Evolutionary conservation across 192 early-diverging fungal genomes (phyloP), one percentile per base, ranked within the genome.

Genomic region (Linnemannia schmuckeri): DNA sequence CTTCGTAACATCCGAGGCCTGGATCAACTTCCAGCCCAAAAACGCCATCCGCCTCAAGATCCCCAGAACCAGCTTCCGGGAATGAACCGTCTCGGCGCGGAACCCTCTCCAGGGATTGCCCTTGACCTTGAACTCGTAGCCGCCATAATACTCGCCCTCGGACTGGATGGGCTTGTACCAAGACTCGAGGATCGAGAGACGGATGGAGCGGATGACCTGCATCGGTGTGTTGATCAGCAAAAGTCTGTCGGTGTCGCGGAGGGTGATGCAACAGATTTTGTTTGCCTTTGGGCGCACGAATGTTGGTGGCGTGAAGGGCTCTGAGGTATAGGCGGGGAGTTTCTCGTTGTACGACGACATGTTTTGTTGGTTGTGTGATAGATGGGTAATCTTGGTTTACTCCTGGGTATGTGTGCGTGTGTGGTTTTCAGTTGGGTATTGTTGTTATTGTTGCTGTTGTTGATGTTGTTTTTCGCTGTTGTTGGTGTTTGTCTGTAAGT

Each of bases 151-250:
- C 61, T 35, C 30, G n/a, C 61, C 61, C 30, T 66, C 57, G 55
- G 54, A 41, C 41, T 76, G 75, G 40, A 76, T 76, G 22, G 75
- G 61, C 61, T 66, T 76, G 57, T 57, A 54, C 75, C 75, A 76
- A 10, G 47, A 54, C 30, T 76, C 35, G 6, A 76, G 55, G 27
- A 76, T 76, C 4, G 55, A 57, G 4, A 57, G 57, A 9, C 75
- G 75, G n/a, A 76, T 54, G 38, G 75, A 57, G 9, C 54, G 54
- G 4, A 57, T 66, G 9, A 76, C 38, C 17, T 61, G 35, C 24
- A 37, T 27, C 12, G 75, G 75, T 8, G 75, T 66, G 24, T 57
- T 57, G 40, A 76, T 57, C 24, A 76, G 75, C 1, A 54, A 40
- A 22, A 76, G 41, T 24, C 57, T 76, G 75, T 76, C 75, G 0